phyloP scores from a whole-genome alignment of 371 early-diverging fungal genomes.

The Mucor mucedo region DNA sequence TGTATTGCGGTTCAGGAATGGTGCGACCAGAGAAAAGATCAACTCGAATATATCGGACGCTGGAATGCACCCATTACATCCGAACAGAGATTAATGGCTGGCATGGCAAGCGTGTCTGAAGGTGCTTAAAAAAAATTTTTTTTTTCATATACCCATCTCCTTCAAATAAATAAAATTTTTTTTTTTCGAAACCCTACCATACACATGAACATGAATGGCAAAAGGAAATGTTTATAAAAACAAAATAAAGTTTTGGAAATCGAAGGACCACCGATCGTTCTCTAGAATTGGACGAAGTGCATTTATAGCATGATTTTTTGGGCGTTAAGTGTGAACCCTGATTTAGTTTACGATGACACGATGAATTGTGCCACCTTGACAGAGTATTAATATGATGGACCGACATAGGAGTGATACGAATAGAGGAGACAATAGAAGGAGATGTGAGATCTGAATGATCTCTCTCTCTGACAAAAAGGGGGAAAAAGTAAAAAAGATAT shows the following conservation, averaged over 20 bases:
- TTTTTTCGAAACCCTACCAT: too few species aligned
- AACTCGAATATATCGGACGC: slow-evolving; percentile 17
- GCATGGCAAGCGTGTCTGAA: slow-evolving; percentile 33
- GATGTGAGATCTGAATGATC: not conserved
- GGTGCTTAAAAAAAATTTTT: not conserved
- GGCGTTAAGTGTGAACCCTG: too few species aligned
- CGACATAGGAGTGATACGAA: not conserved
- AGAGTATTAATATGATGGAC: too few species aligned
- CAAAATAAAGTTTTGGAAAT: too few species aligned
- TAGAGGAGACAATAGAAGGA: not conserved
- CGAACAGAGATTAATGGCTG: slow-evolving; percentile 50
- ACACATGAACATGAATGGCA: too few species aligned
- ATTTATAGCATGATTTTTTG: too few species aligned
- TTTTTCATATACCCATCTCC: slow-evolving; percentile 3
- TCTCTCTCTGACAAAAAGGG: not conserved
- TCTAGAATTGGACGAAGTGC: too few species aligned
- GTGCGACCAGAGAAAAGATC: slow-evolving; percentile 10
- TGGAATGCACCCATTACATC: slow-evolving; percentile 48
- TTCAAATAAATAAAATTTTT: too few species aligned
- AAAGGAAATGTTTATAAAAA: too few species aligned
- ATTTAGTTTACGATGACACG: too few species aligned
- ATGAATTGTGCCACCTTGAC: too few species aligned
- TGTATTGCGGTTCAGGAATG: slow-evolving; percentile 36
- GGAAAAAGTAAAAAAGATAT: not conserved
- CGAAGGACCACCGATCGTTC: too few species aligned